Conservation (phyloP, 1,284 basidiomycete species). For the Ganoderma meredithae region DNA sequence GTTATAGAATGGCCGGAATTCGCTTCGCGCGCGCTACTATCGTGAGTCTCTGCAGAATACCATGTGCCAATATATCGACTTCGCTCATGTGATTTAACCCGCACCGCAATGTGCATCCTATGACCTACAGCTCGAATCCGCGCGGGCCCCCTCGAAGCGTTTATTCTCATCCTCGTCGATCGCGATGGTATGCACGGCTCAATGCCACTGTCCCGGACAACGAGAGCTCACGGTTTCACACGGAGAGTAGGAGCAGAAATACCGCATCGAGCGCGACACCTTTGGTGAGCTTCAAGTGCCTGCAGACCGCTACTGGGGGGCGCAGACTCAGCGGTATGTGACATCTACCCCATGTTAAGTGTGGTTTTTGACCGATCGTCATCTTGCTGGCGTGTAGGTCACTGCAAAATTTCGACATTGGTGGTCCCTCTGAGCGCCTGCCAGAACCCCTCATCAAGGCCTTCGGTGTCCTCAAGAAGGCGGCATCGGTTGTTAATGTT, state of each 20-base stretch:
- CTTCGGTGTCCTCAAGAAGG: slow-evolving; percentile 98
- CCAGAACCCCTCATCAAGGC: slow-evolving; percentile 96
- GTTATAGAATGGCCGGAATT: slow-evolving; percentile 39
- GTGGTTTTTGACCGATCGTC: slow-evolving; percentile 3
- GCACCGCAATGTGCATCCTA: slow-evolving; percentile 30
- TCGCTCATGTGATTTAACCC: slow-evolving; percentile 46
- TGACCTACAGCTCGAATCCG: slow-evolving; percentile 36
- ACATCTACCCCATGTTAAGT: slow-evolving; percentile 11
- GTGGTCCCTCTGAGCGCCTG: slow-evolving; percentile 91
- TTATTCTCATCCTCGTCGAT: slow-evolving; percentile 47
- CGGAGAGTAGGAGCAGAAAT: slow-evolving; percentile 52
- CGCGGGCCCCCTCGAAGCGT: slow-evolving; percentile 38
- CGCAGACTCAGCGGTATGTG: slow-evolving; percentile 92
- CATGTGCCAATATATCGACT: slow-evolving; percentile 7
- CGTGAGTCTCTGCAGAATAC: slow-evolving; percentile 35
- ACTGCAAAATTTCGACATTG: slow-evolving; percentile 98
- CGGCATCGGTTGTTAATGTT: slow-evolving; percentile 92
- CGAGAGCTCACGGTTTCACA: not conserved
- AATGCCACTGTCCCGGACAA: too few species aligned
- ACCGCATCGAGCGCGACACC: slow-evolving; percentile 82
- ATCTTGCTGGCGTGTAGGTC: slow-evolving; percentile 57
- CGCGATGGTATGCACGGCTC: slow-evolving; percentile 51
- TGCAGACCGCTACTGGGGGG: slow-evolving; percentile 96
- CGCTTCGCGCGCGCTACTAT: slow-evolving; percentile 40
- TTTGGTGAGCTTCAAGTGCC: slow-evolving; percentile 96